phyloP scores from a whole-genome alignment of 495 filamentous ascomycete genomes.

The Elaphomyces granulatus region DNA sequence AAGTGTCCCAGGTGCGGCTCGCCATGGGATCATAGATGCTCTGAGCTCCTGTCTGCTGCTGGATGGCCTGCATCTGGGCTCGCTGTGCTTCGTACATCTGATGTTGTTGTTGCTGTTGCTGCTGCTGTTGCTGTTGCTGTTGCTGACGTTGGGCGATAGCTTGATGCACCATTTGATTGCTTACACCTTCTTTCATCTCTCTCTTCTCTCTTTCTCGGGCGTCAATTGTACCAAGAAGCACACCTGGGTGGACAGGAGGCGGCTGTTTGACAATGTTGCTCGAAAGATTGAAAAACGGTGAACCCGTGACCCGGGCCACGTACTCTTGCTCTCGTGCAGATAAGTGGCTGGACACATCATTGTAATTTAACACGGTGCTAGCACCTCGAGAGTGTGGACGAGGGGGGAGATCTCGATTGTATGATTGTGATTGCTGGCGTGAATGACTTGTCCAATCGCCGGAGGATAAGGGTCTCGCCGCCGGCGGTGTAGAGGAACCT shows the following conservation, averaged over 20 bases:
- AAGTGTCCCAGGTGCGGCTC: conserved; percentile 30
- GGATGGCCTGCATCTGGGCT: conserved; percentile 9
- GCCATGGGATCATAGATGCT: conserved; percentile 28
- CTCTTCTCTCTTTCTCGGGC: conserved; percentile 59
- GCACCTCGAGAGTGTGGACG: conserved; percentile 39
- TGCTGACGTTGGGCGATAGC: conserved; percentile 66
- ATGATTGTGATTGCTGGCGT: conserved; percentile 14
- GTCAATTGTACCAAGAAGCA: conserved; percentile 64
- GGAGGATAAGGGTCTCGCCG: conserved; percentile 30
- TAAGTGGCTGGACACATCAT: conserved; percentile 49
- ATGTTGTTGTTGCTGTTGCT: conserved; percentile 27
- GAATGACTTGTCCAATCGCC: conserved; percentile 43
- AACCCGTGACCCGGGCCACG: conserved; percentile 74
- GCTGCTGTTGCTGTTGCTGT: conserved; percentile 31
- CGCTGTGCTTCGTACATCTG: conserved; percentile 8
- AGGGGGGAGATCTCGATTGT: conserved; percentile 15
- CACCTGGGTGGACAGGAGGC: conserved; percentile 34
- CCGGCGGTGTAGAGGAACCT: conserved; percentile 39
- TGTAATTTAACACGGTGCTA: conserved; percentile 27
- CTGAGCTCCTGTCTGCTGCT: conserved; percentile 10
- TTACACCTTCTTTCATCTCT: conserved; percentile 54
- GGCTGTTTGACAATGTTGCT: conserved; percentile 32
- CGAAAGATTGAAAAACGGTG: conserved; percentile 62
- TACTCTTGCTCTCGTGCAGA: conserved; percentile 93
- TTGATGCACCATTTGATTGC: conserved; percentile 59